Evolutionary conservation across 2,329 filamentous ascomycete genomes (phyloP).

Genomic region (Aspergillus sp.): DNA sequence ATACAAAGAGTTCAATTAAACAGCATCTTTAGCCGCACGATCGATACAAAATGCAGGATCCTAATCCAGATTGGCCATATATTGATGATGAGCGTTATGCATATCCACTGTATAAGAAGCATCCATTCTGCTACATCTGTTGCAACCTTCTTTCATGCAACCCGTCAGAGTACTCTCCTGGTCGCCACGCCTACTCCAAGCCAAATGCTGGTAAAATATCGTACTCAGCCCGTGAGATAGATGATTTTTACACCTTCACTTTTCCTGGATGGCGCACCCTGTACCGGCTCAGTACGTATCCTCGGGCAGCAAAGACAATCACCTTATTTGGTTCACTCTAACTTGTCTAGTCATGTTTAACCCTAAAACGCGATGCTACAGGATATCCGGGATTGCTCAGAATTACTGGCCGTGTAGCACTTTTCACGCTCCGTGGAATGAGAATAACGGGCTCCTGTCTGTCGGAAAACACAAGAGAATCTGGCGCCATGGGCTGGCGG

Average conservation of each 20-base stretch:
- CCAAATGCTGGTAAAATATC: neutral
- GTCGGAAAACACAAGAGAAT: no score
- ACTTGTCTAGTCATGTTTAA: neutral
- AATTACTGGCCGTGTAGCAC: no score
- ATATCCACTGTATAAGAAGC: slow-evolving; percentile 7
- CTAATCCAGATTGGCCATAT: no score
- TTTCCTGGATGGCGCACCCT: neutral
- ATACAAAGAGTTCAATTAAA: no score
- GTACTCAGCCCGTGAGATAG: neutral
- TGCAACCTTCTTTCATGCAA: neutral
- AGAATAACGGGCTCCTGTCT: neutral
- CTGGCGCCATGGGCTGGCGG: neutral
- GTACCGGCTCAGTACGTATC: neutral
- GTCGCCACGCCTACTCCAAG: no score
- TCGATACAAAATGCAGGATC: no score
- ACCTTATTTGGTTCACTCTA: no score
- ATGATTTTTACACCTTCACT: neutral
- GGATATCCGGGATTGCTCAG: no score
- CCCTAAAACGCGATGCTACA: neutral
- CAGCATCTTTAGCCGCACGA: no score
- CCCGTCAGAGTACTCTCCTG: no score
- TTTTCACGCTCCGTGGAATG: neutral
- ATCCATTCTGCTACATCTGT: slow-evolving; percentile 5
- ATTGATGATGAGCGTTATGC: no score
- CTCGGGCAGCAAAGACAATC: no score